Conservation (phyloP, 2,329 filamentous ascomycete species). For the Aureobasidium sp. region DNA sequence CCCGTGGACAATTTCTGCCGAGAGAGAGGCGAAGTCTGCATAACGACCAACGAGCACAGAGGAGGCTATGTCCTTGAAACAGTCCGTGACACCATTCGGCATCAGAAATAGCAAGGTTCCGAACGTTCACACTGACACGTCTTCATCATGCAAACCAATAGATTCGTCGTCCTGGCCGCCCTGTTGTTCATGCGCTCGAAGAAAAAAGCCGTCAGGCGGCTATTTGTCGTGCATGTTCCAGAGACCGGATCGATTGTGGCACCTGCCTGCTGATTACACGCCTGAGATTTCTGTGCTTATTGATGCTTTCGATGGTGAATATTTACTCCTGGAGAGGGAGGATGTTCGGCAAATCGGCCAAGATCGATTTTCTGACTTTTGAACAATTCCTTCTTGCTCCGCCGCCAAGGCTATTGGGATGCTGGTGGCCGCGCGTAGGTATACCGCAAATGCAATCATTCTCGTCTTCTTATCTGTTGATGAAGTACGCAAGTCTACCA, state of each 20-base stretch:
- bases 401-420: background rate
- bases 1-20: background rate
- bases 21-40: conserved; percentile 8
- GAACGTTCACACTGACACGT: background rate
- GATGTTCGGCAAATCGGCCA: background rate
- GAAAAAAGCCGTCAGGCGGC: background rate
- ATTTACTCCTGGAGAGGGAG: background rate
- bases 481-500: background rate
- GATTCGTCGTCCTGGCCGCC: background rate
- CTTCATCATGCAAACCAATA: background rate
- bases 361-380: background rate
- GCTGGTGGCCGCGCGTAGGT: background rate
- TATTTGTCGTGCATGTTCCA: background rate
- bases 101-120: background rate
- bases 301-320: background rate
- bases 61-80: conserved; percentile 5
- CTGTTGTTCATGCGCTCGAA: background rate
- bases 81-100: conserved; percentile 3
- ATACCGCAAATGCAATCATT: background rate
- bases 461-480: background rate
- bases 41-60: conserved; percentile 6
- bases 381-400: background rate
- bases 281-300: background rate
- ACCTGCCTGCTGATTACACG: background rate
- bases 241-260: background rate